Evolutionary conservation across 192 early-diverging fungal genomes (phyloP).

Genomic region (Coemansia sp.): DNA sequence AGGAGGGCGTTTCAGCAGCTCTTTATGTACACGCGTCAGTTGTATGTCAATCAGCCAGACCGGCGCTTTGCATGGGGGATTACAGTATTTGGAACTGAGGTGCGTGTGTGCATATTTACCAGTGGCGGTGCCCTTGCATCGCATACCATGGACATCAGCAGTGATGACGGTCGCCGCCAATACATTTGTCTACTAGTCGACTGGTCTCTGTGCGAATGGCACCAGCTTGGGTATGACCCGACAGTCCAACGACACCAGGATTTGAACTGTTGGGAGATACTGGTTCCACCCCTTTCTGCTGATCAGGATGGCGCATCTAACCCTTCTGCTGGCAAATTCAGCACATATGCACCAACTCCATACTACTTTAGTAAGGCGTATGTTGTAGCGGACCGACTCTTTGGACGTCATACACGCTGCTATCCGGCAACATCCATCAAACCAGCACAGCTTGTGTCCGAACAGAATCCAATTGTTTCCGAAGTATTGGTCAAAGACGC

Average conservation of each 20-base stretch:
- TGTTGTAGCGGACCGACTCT: slow-evolving; percentile 11
- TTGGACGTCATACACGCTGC: slow-evolving; percentile 8
- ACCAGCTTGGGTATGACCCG: slow-evolving; percentile 11
- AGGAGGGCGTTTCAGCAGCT: background rate
- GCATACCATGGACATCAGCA: background rate
- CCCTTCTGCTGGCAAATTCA: background rate
- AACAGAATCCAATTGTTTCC: background rate
- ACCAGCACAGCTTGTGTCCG: background rate
- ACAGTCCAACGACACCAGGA: background rate
- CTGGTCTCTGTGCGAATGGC: slow-evolving; percentile 12
- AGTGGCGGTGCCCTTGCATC: background rate
- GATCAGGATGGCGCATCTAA: background rate
- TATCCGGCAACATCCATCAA: slow-evolving; percentile 2
- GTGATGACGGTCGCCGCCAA: background rate
- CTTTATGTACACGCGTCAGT: background rate
- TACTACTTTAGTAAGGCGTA: slow-evolving; percentile 5
- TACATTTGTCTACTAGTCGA: slow-evolving; percentile 8
- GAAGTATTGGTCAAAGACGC: background rate
- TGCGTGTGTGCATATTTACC: slow-evolving; percentile 6
- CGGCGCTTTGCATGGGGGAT: slow-evolving; percentile 10
- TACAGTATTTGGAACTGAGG: background rate
- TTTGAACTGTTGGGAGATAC: slow-evolving; percentile 9
- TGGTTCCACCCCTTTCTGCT: background rate
- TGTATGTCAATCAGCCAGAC: background rate
- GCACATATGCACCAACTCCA: background rate